Percentiles rank a stretch among this genome's conserved stretches.
Evolutionary conservation across 495 filamentous ascomycete species (phyloP).

Genomic region (Glutinoglossum americanum): DNA sequence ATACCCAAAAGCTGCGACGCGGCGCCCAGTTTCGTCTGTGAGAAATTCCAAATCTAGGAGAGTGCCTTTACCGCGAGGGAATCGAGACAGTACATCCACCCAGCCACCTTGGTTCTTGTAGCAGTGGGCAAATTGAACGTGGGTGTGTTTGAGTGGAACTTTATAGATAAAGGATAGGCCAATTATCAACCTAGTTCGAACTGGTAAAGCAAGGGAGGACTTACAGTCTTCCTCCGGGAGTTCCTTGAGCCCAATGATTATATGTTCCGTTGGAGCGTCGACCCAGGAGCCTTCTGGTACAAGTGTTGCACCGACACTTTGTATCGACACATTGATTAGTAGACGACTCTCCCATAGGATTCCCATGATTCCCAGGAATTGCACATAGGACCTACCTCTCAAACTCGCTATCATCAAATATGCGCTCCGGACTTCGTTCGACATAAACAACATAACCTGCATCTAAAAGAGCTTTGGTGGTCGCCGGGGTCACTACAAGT

Average conservation of each 20-base stretch:
- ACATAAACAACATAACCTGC: background rate
- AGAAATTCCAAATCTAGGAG: constrained; percentile 4
- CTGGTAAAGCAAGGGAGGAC: background rate
- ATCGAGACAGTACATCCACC: background rate
- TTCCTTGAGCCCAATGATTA: constrained; percentile 4
- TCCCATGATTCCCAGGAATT: no score
- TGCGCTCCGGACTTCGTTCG: background rate
- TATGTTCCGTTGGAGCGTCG: background rate
- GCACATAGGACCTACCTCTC: no score
- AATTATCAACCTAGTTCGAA: background rate
- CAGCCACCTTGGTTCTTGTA: constrained; percentile 3
- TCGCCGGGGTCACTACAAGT: background rate
- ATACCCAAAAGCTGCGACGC: constrained; percentile 3
- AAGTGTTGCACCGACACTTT: background rate
- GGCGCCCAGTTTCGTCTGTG: background rate
- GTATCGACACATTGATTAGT: no score
- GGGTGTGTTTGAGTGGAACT: background rate
- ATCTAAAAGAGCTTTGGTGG: background rate
- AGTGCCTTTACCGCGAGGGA: background rate
- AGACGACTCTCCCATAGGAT: no score
- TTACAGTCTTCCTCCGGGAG: background rate
- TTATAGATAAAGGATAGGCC: background rate
- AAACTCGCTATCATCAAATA: constrained; percentile 2
- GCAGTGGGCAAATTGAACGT: constrained; percentile 4
- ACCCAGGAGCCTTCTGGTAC: constrained; percentile 3